These are phyloP conservation scores for Suillus weaverae DNA, from an alignment of 768 basidiomycete genomes.

Conservation along the genomic window DNA sequence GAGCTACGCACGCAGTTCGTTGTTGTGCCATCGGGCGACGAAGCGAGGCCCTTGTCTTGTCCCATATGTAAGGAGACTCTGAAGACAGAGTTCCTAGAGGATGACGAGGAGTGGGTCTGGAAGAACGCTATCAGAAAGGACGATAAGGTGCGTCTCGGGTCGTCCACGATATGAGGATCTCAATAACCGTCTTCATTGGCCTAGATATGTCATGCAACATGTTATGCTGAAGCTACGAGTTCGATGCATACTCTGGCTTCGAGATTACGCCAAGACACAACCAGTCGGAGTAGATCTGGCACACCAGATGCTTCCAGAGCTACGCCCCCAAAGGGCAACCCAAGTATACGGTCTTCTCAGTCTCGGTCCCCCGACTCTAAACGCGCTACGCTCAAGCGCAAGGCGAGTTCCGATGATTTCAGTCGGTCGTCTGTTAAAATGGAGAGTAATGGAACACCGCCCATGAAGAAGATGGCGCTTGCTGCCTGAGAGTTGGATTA, in stretches of 20 bases:
- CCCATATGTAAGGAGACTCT: constrained; percentile 95
- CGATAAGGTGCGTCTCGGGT: constrained; percentile 61
- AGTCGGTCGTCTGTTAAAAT: constrained; percentile 31
- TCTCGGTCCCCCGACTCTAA: constrained; percentile 57
- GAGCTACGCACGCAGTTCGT: constrained; percentile 78
- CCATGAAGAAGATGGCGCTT: constrained; percentile 66
- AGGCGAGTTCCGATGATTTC: constrained; percentile 57
- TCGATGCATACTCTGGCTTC: constrained; percentile 67
- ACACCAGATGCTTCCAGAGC: constrained; percentile 61
- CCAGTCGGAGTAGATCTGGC: constrained; percentile 65
- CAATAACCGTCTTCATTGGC: constrained; percentile 7
- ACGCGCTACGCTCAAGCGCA: constrained; percentile 69
- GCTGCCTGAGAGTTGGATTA: constrained; percentile 25
- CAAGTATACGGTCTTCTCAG: constrained; percentile 36
- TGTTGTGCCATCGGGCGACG: constrained; percentile 87
- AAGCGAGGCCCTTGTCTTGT: constrained; percentile 81
- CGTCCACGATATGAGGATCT: background rate
- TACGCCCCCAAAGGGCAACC: constrained; percentile 37
- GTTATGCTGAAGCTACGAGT: constrained; percentile 77
- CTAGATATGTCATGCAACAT: constrained; percentile 93
- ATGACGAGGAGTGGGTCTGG: constrained; percentile 99
- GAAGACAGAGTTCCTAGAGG: constrained; percentile 90
- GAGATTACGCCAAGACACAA: constrained; percentile 62
- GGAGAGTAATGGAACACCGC: constrained; percentile 54
- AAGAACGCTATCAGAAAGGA: constrained; percentile 85